Conservation (phyloP, 371 early-diverging fungal species). For the Mucor velutinosus region DNA sequence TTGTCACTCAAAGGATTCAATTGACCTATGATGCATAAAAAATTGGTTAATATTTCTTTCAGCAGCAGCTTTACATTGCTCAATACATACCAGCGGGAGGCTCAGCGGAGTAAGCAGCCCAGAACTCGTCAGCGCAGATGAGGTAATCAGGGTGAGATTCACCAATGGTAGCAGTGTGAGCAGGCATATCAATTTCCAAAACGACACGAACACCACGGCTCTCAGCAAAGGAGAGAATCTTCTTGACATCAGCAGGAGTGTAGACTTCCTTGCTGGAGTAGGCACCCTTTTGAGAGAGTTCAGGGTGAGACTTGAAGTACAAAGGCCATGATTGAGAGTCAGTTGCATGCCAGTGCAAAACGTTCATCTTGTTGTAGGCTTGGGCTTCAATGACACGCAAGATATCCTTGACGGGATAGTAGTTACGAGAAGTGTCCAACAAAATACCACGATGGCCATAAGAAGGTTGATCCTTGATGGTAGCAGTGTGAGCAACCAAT, state of each 20-base stretch:
- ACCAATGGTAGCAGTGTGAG: slow-evolving; percentile 63
- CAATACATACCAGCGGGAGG: too few relatives aligned
- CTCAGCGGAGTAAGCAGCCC: slow-evolving; percentile 60
- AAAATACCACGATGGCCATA: slow-evolving; percentile 76
- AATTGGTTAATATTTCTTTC: too few relatives aligned
- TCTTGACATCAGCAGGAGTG: slow-evolving; percentile 59
- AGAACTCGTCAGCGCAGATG: slow-evolving; percentile 48
- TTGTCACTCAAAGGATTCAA: slow-evolving; percentile 64
- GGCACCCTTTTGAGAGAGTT: slow-evolving; percentile 67
- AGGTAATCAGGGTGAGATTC: slow-evolving; percentile 52
- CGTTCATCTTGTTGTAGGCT: slow-evolving; percentile 80
- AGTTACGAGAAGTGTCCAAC: slow-evolving; percentile 81
- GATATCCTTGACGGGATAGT: slow-evolving; percentile 61
- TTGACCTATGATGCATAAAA: too few relatives aligned
- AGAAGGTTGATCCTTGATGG: slow-evolving; percentile 68
- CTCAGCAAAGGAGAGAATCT: slow-evolving; percentile 63
- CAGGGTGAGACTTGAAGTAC: slow-evolving; percentile 63
- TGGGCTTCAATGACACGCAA: slow-evolving; percentile 75
- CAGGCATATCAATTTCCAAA: slow-evolving; percentile 83
- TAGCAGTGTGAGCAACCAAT: slow-evolving; percentile 54
- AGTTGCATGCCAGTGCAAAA: slow-evolving; percentile 83
- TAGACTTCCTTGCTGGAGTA: slow-evolving; percentile 62
- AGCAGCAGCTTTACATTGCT: too few relatives aligned
- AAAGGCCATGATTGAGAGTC: slow-evolving; percentile 83
- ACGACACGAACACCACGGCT: slow-evolving; percentile 78